Base-by-base conservation (phyloP, 129 eudicot species). In the Centaurea solstitialis region DNA sequence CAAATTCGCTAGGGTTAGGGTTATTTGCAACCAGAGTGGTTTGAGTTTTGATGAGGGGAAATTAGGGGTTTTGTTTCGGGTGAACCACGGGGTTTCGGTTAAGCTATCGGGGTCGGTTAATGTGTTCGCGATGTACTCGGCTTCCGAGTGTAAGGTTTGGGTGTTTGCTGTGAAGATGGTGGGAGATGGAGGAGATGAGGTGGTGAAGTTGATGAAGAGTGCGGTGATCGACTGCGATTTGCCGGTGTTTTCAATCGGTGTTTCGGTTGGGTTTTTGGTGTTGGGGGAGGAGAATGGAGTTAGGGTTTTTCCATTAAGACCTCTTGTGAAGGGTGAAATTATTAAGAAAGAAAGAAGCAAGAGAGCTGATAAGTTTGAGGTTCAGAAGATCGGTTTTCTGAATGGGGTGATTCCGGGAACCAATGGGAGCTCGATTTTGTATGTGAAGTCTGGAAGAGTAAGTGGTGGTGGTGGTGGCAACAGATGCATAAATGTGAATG, bases 271-370 rank as follows among this genome's bases (percentile, higher is more conserved):
- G 83, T 89, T 83, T 76, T 86, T 94, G 89, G 78, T 94, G 13
- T 85, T 94, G 87, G 98, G 98, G 81, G 98, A 94, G 68, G 88
- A 85, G 79, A 85, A 79, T 76, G 97, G 97, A 65, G 92, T 94
- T 66, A 87, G 98, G 92, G 87, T 87, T 87, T 94, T 88, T 69
- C 86, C 86, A 1, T 74, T 94, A 72, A 75, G 89, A 71, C 82
- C 74, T 18, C 87, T 94, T 81, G 89, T 92, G 15, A 92, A 94
- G 79, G 97, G 97, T 66, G 79, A 76, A 61, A 43, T 75, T 47
- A n/a, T n/a, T n/a, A n/a, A n/a, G n/a, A n/a, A 87, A 61, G 76
- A 87, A 82, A 50, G 85, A 76, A 6, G 23, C 69, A 53, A 62
- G 83, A 80, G 79, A 24, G 15, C 17, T 7, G 77, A 65, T 9